Evolutionary conservation across 2,329 filamentous ascomycete species (phyloP).

Genomic region (Onygenales sp.): DNA sequence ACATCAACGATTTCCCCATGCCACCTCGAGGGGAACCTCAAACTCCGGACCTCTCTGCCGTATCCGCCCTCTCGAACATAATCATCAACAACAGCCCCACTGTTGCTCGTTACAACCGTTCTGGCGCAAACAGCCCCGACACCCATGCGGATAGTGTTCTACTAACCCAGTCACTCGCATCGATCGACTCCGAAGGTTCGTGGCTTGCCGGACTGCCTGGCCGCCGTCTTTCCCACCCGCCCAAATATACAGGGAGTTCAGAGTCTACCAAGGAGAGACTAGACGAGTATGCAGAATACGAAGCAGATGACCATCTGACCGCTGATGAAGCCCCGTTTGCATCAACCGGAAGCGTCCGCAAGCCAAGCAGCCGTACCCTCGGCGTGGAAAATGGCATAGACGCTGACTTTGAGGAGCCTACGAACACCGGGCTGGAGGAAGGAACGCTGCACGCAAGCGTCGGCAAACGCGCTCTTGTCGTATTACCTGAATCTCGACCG

Average conservation of each 20-base stretch:
- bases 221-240: conserved; percentile 37
- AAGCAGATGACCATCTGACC: conserved; percentile 43
- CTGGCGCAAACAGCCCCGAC: conserved; percentile 39
- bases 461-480: conserved; percentile 52
- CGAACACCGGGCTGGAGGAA: conserved; percentile 13
- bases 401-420: no score
- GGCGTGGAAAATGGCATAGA: no score
- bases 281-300: conserved; percentile 39
- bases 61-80: no score
- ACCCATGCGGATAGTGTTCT: conserved; percentile 36
- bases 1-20: conserved; percentile 74
- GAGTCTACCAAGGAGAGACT: conserved; percentile 34
- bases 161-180: conserved; percentile 77
- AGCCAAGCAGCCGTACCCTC: background rate
- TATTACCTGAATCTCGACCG: conserved; percentile 49
- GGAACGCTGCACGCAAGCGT: conserved; percentile 44
- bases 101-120: conserved; percentile 23
- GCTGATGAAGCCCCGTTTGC: conserved; percentile 21
- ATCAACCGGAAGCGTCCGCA: conserved; percentile 12
- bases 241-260: conserved; percentile 31
- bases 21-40: conserved; percentile 73
- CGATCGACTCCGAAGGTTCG: conserved; percentile 88
- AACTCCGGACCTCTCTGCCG: conserved; percentile 43
- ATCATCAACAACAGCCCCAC: background rate
- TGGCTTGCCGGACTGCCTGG: conserved; percentile 76